phyloP scores from a whole-genome alignment of 208 protist species.

The Herpetomonas tarakana region DNA sequence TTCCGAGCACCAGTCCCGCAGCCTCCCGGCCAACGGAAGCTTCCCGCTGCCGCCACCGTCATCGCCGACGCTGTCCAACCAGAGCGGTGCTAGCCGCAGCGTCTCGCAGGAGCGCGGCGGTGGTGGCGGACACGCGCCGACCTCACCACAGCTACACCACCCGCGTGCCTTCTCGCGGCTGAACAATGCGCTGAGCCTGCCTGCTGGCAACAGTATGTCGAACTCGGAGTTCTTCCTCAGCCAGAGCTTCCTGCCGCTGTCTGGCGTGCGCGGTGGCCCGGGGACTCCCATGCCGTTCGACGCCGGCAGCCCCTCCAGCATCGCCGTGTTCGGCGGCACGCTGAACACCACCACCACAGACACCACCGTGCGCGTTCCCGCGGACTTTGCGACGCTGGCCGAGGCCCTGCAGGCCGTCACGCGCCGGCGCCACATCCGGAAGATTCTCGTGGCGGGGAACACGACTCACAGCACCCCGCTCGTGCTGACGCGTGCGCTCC shows the following conservation, averaged over 20 bases:
- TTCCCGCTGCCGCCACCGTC: slow-evolving; percentile 15
- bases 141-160: background rate
- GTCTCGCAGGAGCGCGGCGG: slow-evolving; percentile 3
- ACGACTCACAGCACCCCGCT: slow-evolving; percentile 46
- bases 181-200: slow-evolving; percentile 19
- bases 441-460: slow-evolving; percentile 53
- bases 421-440: slow-evolving; percentile 53
- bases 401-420: slow-evolving; percentile 33
- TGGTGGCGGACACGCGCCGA: background rate
- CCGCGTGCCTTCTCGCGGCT: slow-evolving; percentile 20
- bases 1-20: slow-evolving; percentile 15
- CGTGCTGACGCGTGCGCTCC: slow-evolving; percentile 44
- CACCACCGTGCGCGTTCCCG: slow-evolving; percentile 50
- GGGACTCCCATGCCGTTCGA: background rate
- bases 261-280: slow-evolving; percentile 3
- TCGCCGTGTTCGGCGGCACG: background rate
- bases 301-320: background rate
- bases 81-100: slow-evolving; percentile 9
- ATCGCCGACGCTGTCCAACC: background rate
- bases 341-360: slow-evolving; percentile 16
- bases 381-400: slow-evolving; percentile 49
- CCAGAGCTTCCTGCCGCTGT: slow-evolving; percentile 14
- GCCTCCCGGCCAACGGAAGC: slow-evolving; percentile 19
- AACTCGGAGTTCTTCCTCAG: slow-evolving; percentile 37
- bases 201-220: slow-evolving; percentile 26